Evolutionary conservation across 2,329 filamentous ascomycete species (phyloP), one percentile per base, ranked within the genome.

Genomic region (Orbilia javanica): DNA sequence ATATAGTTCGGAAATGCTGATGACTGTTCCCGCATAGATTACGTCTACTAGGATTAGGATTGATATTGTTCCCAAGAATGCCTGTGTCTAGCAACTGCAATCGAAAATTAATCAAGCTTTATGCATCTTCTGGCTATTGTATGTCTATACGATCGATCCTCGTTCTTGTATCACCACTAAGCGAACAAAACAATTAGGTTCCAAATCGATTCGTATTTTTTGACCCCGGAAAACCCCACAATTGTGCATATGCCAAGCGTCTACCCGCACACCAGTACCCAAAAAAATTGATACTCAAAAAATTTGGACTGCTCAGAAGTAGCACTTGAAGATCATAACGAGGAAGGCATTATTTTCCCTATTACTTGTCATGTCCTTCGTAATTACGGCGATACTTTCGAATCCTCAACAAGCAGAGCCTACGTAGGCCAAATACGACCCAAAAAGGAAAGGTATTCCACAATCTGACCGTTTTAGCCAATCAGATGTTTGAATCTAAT

Each of bases 191-290:
- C 0, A 8, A 60, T 20, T 27, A 2, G 39, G 22, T 71, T 60
- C 73, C 73, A n/a, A 67, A 77, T 77, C 36, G 10, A 77, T 31
- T 77, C 73, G 73, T 77, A 77, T 77, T 71, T 65, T 20, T 20
- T 2, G 25, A 66, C 73, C 66, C 67, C 55, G 73, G 67, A 77
- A 77, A 77, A 69, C 73, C 73, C 73, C 73, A 77, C 73, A 77
- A 62, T 62, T 44, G 42, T 44, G 5, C 42, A 7, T n/a, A 8
- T n/a, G 57, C 64, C 55, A 65, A 66, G 73, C 29, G 22, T 29
- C 34, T 44, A 48, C 39, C 36, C 64, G 34, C 50, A 46, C 52
- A 36, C 6, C 39, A 13, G 3, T 27, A 7, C 20, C 20, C 48
- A 48, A 10, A 50, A 27, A 15, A 39, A 2, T 44, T 44, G 36